Conservation (phyloP, 176 grass and related monocot genomes). For the Themeda triandra region DNA sequence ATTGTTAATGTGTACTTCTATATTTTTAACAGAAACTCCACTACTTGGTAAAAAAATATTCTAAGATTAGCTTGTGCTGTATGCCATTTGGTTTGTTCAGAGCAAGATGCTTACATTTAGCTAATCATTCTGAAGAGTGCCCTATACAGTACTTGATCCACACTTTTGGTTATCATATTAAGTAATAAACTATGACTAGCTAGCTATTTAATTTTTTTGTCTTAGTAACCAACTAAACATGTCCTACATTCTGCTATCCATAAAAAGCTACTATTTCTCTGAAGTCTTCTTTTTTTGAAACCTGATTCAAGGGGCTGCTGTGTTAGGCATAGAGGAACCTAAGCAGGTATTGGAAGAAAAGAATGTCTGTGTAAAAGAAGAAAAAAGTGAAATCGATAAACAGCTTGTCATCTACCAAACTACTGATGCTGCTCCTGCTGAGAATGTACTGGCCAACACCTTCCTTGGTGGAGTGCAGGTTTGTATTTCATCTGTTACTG, state of each 20-base stretch:
- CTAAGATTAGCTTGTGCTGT: neutral
- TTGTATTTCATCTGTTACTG: constrained; percentile 27
- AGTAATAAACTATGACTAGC: neutral
- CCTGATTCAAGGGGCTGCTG: constrained; percentile 35
- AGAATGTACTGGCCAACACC: constrained; percentile 62
- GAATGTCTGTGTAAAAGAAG: constrained; percentile 48
- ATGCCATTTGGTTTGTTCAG: constrained; percentile 5
- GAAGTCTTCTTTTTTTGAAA: neutral
- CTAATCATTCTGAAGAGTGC: neutral
- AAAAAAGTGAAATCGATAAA: constrained; percentile 43
- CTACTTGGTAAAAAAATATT: neutral
- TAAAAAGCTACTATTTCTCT: neutral
- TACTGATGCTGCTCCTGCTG: constrained; percentile 38
- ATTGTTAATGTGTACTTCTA: constrained; percentile 9
- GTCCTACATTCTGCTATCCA: neutral
- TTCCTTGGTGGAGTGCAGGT: constrained; percentile 56
- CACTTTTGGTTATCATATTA: constrained; percentile 14
- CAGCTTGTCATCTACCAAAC: constrained; percentile 40
- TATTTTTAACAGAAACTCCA: neutral
- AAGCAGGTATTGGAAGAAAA: constrained; percentile 50
- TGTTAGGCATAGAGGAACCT: constrained; percentile 47
- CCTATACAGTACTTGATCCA: neutral
- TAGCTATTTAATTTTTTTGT: constrained; percentile 8
- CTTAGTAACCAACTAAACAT: neutral
- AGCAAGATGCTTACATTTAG: neutral